Evolutionary conservation across 306 rosid genomes (phyloP), one percentile per base, ranked within the genome.

Genomic region (Prosopis cineraria): DNA sequence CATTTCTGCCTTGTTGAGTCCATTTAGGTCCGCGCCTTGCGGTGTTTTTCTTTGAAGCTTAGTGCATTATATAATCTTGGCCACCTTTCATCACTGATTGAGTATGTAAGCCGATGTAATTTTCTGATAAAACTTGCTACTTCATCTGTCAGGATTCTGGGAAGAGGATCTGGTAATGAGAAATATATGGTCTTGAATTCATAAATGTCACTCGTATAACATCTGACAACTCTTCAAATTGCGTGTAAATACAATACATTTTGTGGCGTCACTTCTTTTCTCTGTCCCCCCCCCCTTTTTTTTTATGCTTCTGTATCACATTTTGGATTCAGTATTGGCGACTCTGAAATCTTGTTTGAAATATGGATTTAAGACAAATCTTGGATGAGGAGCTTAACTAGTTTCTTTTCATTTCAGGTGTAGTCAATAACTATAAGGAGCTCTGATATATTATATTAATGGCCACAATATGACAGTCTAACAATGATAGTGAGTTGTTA

Each of bases 131-230:
- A n/a, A 41, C 47, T 65, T 59, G 40, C 67, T 48, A 27, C 10
- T 34, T 72, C 73, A 81, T 75, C 75, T 75, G 70, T 39, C 48
- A n/a, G 31, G 45, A 25, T 48, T 71, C 24, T 79, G 44, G 17
- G 64, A 58, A 70, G 52, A 36, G 68, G 14, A 22, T 75, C 43
- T 19, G 44, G 62, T 58, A 55, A 24, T 55, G 7, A 19, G 33
- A 6, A 17, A 10, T 11, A 10, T 55, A 4, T 55, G 2, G 7
- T 24, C 33, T 58, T n/a, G 19, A 24, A 12, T 25, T 7, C 63
- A 27, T 56, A 11, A 1, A 1, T 25, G 64, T 25, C 8, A 10
- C 9, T 29, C 64, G 19, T 4, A 2, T 29, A n/a, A 1, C 12
- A 27, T 25, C 16, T 12, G 65, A 58, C 37, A 13, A 58, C 65